Evolutionary conservation across 208 protist species (phyloP).

Genomic region (Leishmania arabica): DNA sequence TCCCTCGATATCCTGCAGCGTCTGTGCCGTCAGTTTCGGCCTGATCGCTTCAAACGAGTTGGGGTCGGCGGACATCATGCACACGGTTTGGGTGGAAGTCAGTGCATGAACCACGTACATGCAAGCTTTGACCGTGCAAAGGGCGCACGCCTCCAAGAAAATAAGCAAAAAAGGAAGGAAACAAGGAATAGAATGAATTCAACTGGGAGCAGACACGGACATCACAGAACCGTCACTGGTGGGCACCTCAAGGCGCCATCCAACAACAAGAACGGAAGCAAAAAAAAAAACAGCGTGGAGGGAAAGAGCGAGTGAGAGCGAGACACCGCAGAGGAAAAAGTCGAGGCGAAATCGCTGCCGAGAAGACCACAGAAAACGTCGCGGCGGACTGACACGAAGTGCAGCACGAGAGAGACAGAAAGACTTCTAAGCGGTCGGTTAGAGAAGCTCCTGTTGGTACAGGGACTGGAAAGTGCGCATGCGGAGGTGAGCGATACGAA

Average conservation of each 20-base stretch:
- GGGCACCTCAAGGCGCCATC: not conserved
- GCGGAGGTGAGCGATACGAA: not conserved
- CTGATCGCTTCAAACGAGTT: constrained; percentile 72
- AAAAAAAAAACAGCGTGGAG: not conserved
- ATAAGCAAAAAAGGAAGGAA: not conserved
- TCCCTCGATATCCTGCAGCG: constrained; percentile 88
- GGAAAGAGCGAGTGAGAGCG: not conserved
- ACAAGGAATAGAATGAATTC: not conserved
- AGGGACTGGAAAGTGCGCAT: not conserved
- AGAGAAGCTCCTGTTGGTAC: no score
- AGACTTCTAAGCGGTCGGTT: not conserved
- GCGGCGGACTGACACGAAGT: not conserved
- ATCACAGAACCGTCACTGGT: not conserved
- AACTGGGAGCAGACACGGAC: not conserved
- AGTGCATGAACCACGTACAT: not conserved
- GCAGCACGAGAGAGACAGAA: not conserved
- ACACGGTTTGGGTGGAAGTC: not conserved
- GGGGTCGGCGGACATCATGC: constrained; percentile 18
- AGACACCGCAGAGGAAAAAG: no score
- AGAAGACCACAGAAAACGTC: not conserved
- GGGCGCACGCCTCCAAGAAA: not conserved
- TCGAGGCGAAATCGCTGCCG: not conserved
- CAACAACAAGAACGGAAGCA: not conserved
- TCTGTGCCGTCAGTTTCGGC: constrained; percentile 46
- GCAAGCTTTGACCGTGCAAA: not conserved